Conservation (phyloP, 768 basidiomycete species). For the Leucocoprinus birnbaumii region DNA sequence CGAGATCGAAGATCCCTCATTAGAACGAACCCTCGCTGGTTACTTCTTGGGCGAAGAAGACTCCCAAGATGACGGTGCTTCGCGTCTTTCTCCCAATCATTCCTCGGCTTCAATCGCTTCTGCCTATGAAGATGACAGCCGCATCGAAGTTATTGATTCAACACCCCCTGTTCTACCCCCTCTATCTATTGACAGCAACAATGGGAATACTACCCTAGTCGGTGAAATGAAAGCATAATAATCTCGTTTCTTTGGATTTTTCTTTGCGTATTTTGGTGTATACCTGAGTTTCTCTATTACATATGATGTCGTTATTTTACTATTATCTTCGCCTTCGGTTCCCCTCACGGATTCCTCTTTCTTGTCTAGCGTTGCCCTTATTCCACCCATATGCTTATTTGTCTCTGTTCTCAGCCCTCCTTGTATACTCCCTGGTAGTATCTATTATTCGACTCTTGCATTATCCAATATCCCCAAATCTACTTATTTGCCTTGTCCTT, state of each 20-base stretch:
- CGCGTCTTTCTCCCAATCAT: background rate
- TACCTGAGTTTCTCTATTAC: background rate
- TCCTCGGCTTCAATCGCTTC: background rate
- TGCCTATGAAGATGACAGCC: background rate
- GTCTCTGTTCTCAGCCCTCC: background rate
- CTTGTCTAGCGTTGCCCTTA: constrained; percentile 1
- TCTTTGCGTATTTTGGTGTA: background rate
- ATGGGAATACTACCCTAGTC: constrained; percentile 5
- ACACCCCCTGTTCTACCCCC: background rate
- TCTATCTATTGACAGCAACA: constrained; percentile 1
- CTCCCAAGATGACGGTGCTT: background rate
- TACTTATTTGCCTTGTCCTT: constrained; percentile 10
- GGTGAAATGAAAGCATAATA: constrained; percentile 9
- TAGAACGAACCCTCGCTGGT: constrained; percentile 54
- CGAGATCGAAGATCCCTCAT: constrained; percentile 21
- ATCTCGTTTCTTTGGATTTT: background rate
- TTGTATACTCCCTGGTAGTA: background rate
- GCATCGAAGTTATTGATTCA: background rate
- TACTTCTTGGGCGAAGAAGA: constrained; percentile 32
- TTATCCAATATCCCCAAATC: background rate
- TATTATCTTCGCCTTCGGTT: background rate
- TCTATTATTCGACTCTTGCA: constrained; percentile 6
- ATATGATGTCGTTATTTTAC: background rate
- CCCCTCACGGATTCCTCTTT: background rate
- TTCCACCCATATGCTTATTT: background rate